These are phyloP conservation scores for Penicillium simplicissimum DNA, from an alignment of 495 filamentous ascomycete genomes.

Conservation along the genomic window DNA sequence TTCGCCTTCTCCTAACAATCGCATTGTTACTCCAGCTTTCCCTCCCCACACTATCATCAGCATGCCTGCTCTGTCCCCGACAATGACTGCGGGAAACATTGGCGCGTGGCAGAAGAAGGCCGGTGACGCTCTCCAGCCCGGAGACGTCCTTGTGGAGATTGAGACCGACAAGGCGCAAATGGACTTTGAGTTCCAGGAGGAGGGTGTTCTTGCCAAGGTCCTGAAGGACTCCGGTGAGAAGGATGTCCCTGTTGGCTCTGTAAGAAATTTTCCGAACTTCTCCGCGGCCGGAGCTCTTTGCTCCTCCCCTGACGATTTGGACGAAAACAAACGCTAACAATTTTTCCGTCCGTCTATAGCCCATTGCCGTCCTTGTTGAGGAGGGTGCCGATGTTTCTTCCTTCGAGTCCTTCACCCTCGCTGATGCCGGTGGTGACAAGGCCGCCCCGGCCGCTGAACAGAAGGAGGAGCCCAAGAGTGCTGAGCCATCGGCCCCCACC, in stretches of 20 bases:
- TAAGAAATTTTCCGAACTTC: conserved; percentile 53
- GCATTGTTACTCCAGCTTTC: conserved; percentile 56
- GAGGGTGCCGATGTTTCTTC: conserved; percentile 81
- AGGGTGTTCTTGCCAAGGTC: conserved; percentile 93
- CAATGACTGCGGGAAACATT: conserved; percentile 96
- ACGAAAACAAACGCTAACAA: conserved; percentile 8
- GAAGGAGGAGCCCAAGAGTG: conserved; percentile 61
- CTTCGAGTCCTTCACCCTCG: conserved; percentile 84
- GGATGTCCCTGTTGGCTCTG: conserved; percentile 91
- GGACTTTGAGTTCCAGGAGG: conserved; percentile 99
- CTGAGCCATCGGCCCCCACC: conserved; percentile 61
- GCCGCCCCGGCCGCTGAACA: conserved; percentile 56
- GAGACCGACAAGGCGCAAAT: conserved; percentile 99
- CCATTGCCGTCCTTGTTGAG: conserved; percentile 93
- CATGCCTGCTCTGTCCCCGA: conserved; percentile 98
- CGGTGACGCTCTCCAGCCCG: conserved; percentile 83
- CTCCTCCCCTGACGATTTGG: conserved; percentile 13
- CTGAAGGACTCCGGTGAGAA: conserved; percentile 92
- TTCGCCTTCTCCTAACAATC: conserved; percentile 22
- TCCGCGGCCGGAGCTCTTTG: conserved; percentile 18
- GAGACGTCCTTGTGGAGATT: conserved; percentile 98
- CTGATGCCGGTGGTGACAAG: conserved; percentile 89
- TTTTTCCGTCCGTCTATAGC: conserved; percentile 53
- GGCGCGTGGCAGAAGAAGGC: conserved; percentile 97
- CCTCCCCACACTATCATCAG: conserved; percentile 91